These are phyloP conservation scores for Phytophthora fragariae DNA, from an alignment of 352 stramenopile species.

Conservation along the genomic window DNA sequence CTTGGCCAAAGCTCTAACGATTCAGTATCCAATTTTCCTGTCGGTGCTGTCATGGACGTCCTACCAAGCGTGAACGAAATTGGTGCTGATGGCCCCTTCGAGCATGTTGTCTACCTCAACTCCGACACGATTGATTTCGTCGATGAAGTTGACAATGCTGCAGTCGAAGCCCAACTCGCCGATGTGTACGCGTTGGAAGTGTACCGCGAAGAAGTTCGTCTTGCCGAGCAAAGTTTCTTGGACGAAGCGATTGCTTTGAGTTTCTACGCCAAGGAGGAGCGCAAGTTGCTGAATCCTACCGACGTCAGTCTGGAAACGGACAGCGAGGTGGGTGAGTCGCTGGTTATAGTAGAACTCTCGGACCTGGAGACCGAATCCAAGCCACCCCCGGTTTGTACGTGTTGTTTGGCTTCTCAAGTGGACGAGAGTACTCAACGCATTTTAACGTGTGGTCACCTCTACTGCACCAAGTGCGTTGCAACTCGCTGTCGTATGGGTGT, in stretches of 20 bases:
- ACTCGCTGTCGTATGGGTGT: constrained; percentile 65
- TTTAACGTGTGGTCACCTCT: constrained; percentile 68
- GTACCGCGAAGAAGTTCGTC: constrained; percentile 49
- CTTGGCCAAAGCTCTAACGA: not conserved
- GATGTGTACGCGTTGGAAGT: constrained; percentile 48
- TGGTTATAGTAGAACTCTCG: constrained; percentile 20
- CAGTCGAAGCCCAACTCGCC: constrained; percentile 24
- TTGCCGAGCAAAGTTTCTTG: constrained; percentile 40
- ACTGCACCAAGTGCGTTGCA: constrained; percentile 62
- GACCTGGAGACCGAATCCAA: constrained; percentile 42
- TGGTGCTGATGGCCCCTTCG: constrained; percentile 22
- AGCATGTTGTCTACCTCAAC: constrained; percentile 20
- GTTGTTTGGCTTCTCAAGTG: constrained; percentile 39
- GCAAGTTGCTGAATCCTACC: constrained; percentile 34
- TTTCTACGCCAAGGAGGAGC: constrained; percentile 51
- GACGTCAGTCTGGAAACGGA: constrained; percentile 17
- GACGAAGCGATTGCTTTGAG: constrained; percentile 59
- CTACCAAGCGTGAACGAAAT: constrained; percentile 21
- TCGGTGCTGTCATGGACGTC: constrained; percentile 26
- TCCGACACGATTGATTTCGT: constrained; percentile 23
- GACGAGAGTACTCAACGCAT: constrained; percentile 31
- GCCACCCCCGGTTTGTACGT: constrained; percentile 47
- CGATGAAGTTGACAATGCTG: constrained; percentile 32
- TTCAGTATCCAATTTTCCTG: constrained; percentile 16
- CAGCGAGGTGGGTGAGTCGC: constrained; percentile 25